These are phyloP conservation scores for Thelonectria blattea DNA, from an alignment of 2,329 filamentous ascomycete genomes.

Conservation along the genomic window DNA sequence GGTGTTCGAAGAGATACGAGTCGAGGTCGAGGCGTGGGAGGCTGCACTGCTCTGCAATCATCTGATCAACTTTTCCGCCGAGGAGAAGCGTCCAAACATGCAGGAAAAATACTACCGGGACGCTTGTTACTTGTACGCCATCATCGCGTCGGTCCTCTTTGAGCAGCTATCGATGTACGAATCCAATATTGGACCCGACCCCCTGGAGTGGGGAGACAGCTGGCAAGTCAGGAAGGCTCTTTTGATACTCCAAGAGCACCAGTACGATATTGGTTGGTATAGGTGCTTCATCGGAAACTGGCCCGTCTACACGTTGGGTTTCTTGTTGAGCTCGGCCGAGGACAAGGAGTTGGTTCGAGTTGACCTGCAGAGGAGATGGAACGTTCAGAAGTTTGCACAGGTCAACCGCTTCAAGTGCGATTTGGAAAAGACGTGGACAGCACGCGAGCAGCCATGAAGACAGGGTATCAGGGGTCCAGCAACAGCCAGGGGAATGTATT, in stretches of 20 bases:
- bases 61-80: not conserved
- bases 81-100: not conserved
- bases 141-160: slow-evolving; percentile 28
- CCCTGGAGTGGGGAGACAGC: not conserved
- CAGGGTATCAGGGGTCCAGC: not conserved
- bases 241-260: slow-evolving; percentile 22
- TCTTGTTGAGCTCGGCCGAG: slow-evolving; percentile 19
- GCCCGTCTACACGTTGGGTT: slow-evolving; percentile 32
- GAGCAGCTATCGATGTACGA: slow-evolving; percentile 19
- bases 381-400: slow-evolving; percentile 26
- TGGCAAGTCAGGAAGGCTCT: slow-evolving; percentile 28
- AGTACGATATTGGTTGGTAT: slow-evolving; percentile 26
- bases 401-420: slow-evolving; percentile 26
- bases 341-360: slow-evolving; percentile 22
- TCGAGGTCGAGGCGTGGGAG: slow-evolving; percentile 27
- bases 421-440: slow-evolving; percentile 28
- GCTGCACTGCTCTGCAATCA: slow-evolving; percentile 11
- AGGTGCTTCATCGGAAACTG: slow-evolving; percentile 39
- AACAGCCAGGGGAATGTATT: not conserved
- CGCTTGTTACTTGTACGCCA: slow-evolving; percentile 26
- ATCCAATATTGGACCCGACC: not conserved
- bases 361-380: slow-evolving; percentile 29
- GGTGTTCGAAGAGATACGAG: not conserved
- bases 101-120: slow-evolving; percentile 24
- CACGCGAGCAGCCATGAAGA: not conserved